Conservation (phyloP, 306 rosid species). For the Pterocarpus macrocarpus region DNA sequence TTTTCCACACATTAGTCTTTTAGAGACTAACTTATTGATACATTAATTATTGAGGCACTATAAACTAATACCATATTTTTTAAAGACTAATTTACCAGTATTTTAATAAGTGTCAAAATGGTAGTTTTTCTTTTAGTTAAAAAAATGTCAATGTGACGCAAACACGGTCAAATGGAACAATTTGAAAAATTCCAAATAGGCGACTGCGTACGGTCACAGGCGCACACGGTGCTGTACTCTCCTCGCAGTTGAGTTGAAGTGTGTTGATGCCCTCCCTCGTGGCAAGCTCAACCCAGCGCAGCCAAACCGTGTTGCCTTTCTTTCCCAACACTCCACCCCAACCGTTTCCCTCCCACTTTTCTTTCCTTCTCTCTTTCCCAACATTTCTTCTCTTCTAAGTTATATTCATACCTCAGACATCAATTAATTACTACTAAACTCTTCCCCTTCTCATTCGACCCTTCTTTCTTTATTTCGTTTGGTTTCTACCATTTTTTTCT, state of each 20-base stretch:
- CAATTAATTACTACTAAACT: not conserved
- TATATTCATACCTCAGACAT: not conserved
- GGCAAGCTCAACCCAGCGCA: not conserved
- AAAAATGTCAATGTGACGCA: too few relatives aligned
- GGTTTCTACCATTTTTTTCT: not conserved
- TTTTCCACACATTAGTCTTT: too few relatives aligned
- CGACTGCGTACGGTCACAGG: not conserved
- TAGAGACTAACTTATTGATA: too few relatives aligned
- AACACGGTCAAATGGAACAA: too few relatives aligned
- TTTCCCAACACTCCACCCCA: not conserved
- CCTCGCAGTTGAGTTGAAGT: too few relatives aligned
- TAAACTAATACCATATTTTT: too few relatives aligned
- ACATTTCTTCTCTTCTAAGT: slow-evolving; percentile 27
- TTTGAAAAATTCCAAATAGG: not conserved
- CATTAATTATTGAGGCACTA: too few relatives aligned
- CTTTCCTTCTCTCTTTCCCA: not conserved
- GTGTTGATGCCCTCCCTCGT: not conserved
- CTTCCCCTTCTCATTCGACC: not conserved
- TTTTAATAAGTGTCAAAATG: too few relatives aligned
- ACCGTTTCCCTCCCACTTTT: slow-evolving; percentile 33
- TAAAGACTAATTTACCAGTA: too few relatives aligned
- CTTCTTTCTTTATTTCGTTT: not conserved
- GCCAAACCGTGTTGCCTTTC: not conserved
- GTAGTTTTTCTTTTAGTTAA: too few relatives aligned
- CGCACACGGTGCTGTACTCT: too few relatives aligned